Conservation (phyloP, 768 basidiomycete genomes). For the Steccherinum ochraceum region DNA sequence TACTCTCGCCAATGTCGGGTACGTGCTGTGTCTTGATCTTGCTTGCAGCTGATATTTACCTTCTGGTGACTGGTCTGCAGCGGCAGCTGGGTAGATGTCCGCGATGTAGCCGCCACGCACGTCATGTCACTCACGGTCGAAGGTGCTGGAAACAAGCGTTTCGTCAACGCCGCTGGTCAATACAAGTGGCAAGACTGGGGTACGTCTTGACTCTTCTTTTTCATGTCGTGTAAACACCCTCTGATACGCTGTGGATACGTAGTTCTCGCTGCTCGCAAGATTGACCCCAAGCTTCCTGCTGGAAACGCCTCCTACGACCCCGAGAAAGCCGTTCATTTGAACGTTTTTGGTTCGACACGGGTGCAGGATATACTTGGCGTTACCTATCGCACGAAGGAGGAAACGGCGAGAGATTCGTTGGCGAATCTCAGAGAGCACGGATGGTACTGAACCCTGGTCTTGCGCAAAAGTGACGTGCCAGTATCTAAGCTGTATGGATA, state of each 20-base stretch:
- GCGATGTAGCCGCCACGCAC: conserved; percentile 48
- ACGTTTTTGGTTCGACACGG: conserved; percentile 28
- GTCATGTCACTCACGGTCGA: conserved; percentile 41
- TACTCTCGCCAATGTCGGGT: not conserved
- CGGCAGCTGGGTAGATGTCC: conserved; percentile 33
- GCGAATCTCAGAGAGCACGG: conserved; percentile 34
- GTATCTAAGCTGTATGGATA: no score
- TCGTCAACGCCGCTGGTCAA: conserved; percentile 34
- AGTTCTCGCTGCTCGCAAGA: conserved; percentile 2
- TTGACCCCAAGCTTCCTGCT: not conserved
- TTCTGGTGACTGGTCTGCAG: not conserved
- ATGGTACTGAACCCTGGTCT: no score
- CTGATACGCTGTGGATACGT: no score
- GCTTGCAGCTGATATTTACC: not conserved
- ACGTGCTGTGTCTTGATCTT: not conserved
- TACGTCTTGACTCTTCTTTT: not conserved
- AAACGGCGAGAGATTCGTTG: conserved; percentile 32
- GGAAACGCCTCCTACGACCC: conserved; percentile 7
- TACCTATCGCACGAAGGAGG: conserved; percentile 31
- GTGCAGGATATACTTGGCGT: conserved; percentile 32
- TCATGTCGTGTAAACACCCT: conserved; percentile 14
- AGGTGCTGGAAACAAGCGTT: conserved; percentile 46
- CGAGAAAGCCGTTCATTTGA: conserved; percentile 16
- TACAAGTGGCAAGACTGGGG: conserved; percentile 4
- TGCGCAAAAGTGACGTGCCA: no score